Evolutionary conservation across 352 stramenopile species (phyloP), one percentile per base, ranked within the genome.

Genomic region (Globisporangium takayamanum): DNA sequence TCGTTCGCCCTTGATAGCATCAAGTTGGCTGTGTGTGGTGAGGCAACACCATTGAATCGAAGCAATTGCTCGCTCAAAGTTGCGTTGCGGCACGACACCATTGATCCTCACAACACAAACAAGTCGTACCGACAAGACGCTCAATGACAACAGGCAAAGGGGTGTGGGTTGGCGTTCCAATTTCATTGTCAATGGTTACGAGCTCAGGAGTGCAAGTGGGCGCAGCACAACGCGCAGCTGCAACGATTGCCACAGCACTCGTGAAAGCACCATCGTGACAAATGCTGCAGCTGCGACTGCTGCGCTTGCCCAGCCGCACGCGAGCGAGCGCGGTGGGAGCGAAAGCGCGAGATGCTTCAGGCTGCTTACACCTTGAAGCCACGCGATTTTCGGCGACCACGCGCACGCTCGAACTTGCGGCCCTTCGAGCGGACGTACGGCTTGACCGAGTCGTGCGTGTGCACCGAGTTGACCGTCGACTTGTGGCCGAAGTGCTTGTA

Each of bases 341-440:
- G 50, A 44, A 39, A 54, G 26, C 36, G 47, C 12, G 49, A 42
- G 53, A 30, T 36, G 56, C 33, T 44, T 25, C 53, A 28, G 48
- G 49, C 62, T 55, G 69, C 74, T 98, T 99, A 99, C 66, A 99
- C 94, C 95, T 99, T 99, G 95, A 99, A 99, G 73, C 97, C 97
- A 90, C 93, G 89, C 74, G 89, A 98, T 73, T 94, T 94, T 95
- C 97, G 96, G 80, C 97, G 96, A 92, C 97, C 97, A 98, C 97
- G 97, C 67, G 97, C 97, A 63, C 87, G 95, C 84, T 99, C 97
- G 86, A 99, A 99, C 86, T 99, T 99, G 84, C 97, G 91, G 74
- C 97, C 97, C 75, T 98, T 99, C 68, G 84, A 96, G 76, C 97
- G 96, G 60, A 99, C 96, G 77, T 98, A 99, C 53, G 97, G 97